Evolutionary conservation across 2,329 filamentous ascomycete genomes (phyloP).

Genomic region (Fusarium euwallaceae): DNA sequence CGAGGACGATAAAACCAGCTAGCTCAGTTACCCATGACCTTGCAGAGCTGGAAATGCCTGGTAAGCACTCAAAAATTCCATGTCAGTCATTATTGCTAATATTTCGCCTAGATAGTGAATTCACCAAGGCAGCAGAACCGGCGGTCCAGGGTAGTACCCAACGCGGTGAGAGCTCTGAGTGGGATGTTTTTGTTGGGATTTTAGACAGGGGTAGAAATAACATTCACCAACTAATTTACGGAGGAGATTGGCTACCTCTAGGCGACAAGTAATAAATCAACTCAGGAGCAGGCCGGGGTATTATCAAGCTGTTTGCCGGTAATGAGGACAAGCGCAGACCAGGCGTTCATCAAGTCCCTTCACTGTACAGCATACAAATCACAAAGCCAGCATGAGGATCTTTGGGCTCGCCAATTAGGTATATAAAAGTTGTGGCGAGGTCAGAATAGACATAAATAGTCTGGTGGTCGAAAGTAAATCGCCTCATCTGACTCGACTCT

Average conservation of each 20-base stretch:
- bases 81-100: neutral
- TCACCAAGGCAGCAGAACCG: neutral
- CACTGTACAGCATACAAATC: neutral
- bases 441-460: neutral
- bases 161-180: neutral
- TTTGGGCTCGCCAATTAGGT: neutral
- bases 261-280: neutral
- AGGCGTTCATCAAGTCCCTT: neutral
- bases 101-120: neutral
- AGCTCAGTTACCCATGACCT: neutral
- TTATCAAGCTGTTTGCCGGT: neutral
- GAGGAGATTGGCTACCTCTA: neutral
- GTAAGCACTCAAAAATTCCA: neutral
- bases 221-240: neutral
- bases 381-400: neutral
- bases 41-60: neutral
- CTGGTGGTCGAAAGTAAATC: conserved; percentile 2
- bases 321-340: neutral
- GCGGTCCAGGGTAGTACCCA: neutral
- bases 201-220: neutral
- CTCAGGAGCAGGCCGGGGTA: neutral
- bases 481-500: neutral
- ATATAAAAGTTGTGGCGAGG: neutral
- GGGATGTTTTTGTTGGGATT: neutral
- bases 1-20: neutral